phyloP scores from a whole-genome alignment of 2,329 filamentous ascomycete species.

The Capronia coronata region DNA sequence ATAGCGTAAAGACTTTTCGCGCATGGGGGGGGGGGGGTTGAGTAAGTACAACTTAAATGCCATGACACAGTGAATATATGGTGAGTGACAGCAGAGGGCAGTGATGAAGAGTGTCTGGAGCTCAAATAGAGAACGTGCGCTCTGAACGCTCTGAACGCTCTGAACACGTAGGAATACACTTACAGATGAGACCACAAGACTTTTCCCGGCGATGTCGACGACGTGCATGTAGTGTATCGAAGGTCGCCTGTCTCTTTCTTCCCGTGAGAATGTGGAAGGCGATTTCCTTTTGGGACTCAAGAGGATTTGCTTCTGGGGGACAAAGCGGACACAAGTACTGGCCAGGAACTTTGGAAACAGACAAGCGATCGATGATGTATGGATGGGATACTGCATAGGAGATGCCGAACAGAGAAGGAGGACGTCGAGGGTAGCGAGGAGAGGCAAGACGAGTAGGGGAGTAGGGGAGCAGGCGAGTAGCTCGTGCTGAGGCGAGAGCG shows the following conservation, averaged over 20 bases:
- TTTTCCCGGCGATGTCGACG: background rate
- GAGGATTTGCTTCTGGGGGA: background rate
- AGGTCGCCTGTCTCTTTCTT: background rate
- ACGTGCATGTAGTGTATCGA: background rate
- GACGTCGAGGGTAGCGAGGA: background rate
- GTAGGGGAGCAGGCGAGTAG: background rate
- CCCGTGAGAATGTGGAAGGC: background rate
- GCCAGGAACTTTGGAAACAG: background rate
- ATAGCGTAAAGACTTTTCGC: background rate
- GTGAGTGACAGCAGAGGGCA: background rate
- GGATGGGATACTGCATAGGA: constrained; percentile 1
- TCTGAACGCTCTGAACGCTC: background rate
- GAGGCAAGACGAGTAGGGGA: background rate
- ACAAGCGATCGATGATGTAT: background rate
- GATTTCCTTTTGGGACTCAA: background rate
- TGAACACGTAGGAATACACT: too few relatives aligned
- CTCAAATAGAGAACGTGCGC: background rate
- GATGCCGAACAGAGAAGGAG: background rate
- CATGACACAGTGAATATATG: too few relatives aligned
- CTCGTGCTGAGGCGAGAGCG: background rate
- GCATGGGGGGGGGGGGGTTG: too few relatives aligned
- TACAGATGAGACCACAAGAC: background rate
- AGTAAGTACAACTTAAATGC: too few relatives aligned
- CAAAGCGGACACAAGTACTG: background rate
- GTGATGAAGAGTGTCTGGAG: too few relatives aligned